These are phyloP conservation scores for Asterochloris sp. DNA, from an alignment of 139 green algal genomes.

Conservation along the genomic window DNA sequence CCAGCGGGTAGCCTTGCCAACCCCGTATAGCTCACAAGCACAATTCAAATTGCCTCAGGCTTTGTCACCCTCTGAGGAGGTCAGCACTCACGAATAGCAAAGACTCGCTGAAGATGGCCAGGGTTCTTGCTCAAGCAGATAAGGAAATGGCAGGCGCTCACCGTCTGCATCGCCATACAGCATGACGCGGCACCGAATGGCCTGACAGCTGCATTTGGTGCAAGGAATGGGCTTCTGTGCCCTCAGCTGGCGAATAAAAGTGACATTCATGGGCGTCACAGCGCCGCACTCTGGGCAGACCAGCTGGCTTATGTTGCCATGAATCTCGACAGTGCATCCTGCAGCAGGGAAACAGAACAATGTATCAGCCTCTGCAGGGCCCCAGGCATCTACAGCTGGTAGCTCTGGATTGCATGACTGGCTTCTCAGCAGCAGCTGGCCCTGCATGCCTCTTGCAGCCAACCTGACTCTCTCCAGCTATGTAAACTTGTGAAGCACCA, in stretches of 20 bases:
- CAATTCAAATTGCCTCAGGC: too few relatives aligned
- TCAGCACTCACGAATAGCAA: too few relatives aligned
- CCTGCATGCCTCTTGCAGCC: too few relatives aligned
- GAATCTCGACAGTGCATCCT: slow-evolving; percentile 83
- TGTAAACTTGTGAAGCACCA: too few relatives aligned
- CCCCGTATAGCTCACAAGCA: too few relatives aligned
- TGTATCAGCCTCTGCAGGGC: slow-evolving; percentile 60
- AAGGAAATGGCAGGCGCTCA: slow-evolving; percentile 13
- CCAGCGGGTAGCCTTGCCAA: too few relatives aligned
- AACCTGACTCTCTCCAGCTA: too few relatives aligned
- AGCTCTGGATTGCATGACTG: neutral
- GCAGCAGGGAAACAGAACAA: slow-evolving; percentile 29
- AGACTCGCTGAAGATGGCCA: too few relatives aligned
- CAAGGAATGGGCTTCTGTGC: slow-evolving; percentile 39
- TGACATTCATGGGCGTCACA: slow-evolving; percentile 39
- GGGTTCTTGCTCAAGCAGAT: too few relatives aligned
- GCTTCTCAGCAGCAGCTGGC: too few relatives aligned
- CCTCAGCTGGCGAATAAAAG: slow-evolving; percentile 40
- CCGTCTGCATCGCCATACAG: slow-evolving; percentile 89
- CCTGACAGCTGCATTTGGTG: slow-evolving; percentile 20
- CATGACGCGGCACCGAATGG: slow-evolving; percentile 69
- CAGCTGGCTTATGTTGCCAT: slow-evolving; percentile 73
- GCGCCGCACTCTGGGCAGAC: slow-evolving; percentile 48
- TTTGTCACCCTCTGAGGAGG: too few relatives aligned
- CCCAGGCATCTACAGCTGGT: slow-evolving; percentile 85